Evolutionary conservation across 768 basidiomycete species (phyloP).

Genomic region (Vishniacozyma victoriae): DNA sequence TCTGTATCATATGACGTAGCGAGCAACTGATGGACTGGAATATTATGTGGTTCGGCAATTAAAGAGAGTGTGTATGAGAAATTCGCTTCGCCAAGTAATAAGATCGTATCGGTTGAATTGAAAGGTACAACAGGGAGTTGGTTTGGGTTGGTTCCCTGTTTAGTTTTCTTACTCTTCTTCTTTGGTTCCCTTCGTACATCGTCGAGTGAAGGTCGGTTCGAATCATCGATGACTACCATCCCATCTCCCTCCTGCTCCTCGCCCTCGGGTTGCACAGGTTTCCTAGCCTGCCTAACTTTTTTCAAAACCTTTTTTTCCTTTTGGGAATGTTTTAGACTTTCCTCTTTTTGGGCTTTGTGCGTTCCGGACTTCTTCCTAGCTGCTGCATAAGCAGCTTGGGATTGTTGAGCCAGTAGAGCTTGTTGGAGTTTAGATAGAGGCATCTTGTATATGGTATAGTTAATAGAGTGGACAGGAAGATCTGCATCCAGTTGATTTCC

Average conservation of each 20-base stretch:
- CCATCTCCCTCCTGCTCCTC: no score
- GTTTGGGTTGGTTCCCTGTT: conserved; percentile 12
- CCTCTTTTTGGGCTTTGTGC: neutral
- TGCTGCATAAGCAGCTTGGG: neutral
- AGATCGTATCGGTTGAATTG: conserved; percentile 43
- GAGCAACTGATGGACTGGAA: conserved; percentile 64
- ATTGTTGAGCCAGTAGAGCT: neutral
- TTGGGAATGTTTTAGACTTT: neutral
- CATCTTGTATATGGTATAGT: neutral
- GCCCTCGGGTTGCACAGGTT: neutral
- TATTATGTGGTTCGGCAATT: conserved; percentile 52
- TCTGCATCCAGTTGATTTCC: neutral
- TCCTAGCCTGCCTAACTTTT: neutral
- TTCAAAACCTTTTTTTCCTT: neutral
- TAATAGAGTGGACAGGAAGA: neutral
- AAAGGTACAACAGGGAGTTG: conserved; percentile 28
- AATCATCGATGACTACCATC: no score
- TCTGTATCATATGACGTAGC: conserved; percentile 83
- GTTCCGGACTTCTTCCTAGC: neutral
- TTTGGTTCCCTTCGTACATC: no score
- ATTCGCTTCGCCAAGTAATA: conserved; percentile 81
- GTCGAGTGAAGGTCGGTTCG: no score
- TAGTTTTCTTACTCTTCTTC: no score
- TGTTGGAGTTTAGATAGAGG: neutral
- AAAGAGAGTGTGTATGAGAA: conserved; percentile 85